Evolutionary conservation across 1,284 basidiomycete species (phyloP), one percentile per base, ranked within the genome.

Genomic region (Heliocybe sulcata): DNA sequence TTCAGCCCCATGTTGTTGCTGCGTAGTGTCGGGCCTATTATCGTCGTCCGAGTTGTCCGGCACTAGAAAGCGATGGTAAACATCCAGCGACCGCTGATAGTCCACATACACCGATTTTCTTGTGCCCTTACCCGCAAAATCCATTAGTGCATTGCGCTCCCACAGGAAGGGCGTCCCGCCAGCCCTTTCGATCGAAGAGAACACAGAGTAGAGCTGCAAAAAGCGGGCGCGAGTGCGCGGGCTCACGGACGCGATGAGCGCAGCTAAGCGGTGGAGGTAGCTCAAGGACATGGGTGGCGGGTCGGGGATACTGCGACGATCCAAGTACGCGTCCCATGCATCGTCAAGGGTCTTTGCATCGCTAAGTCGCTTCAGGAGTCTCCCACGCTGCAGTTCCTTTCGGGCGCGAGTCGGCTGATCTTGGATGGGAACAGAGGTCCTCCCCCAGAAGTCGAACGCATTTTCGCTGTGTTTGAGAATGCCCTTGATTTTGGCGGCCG

Each of bases 131-230:
- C 83, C 87, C 0, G 83, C 81, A 64, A 73, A 75, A 61, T 87
- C 76, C 57, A 90, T 79, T 45, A 92, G 74, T 6, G 80, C 72
- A 64, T 90, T 91, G 85, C 88, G 90, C 65, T 90, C 80, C 75
- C 80, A 81, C 14, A 72, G 60, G 57, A 76, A 72, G 35, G 89
- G 65, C 11, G 58, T 69, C 26, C 80, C 83, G 6, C 79, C 82
- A 12, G 70, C 69, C 25, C 69, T 69, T 56, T 77, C 79, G 42
- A 90, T 69, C 31, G 73, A 75, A 45, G 76, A 77, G 57, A 90
- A 62, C 14, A 89, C 79, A 23, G 83, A 77, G 27, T 89, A 71
- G 1, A 90, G 73, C 16, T 80, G 81, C 9, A 83, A 73, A 65
- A 85, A 87, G 50, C 78, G 67, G 2, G 67, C 66, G 48, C 82